These are phyloP conservation scores for Cyberlindnera americana DNA, from an alignment of 805 yeast species.

Conservation along the genomic window DNA sequence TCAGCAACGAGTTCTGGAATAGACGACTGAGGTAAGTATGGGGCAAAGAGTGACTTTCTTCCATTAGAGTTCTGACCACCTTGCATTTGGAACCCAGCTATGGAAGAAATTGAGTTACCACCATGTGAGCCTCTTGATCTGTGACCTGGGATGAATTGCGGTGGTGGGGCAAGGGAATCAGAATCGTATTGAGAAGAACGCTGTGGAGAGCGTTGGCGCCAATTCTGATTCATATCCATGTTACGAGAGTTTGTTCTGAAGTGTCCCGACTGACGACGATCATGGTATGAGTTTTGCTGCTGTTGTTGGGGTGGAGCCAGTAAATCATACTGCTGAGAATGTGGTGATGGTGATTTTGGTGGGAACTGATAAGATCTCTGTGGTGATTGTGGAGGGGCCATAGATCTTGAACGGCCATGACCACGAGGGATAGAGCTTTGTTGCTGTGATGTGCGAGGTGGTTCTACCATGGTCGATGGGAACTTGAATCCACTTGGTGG, in stretches of 20 bases:
- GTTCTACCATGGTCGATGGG: constrained; percentile 44
- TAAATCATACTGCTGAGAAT: constrained; percentile 2
- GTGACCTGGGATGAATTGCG: constrained; percentile 64
- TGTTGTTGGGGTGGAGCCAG: constrained; percentile 17
- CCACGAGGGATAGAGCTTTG: constrained; percentile 11
- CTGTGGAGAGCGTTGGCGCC: constrained; percentile 50
- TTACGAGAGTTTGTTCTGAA: constrained; percentile 38
- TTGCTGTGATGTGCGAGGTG: constrained; percentile 21
- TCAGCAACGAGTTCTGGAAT: constrained; percentile 86
- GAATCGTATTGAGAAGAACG: constrained; percentile 29
- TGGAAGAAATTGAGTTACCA: constrained; percentile 46
- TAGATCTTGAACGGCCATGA: constrained; percentile 26
- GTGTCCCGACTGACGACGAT: constrained; percentile 40
- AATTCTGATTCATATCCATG: constrained; percentile 47
- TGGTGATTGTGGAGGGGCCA: constrained; percentile 33
- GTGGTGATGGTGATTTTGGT: constrained; percentile 31
- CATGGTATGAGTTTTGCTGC: constrained; percentile 26
- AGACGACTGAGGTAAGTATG: constrained; percentile 90
- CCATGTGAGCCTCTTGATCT: constrained; percentile 70
- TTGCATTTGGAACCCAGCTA: constrained; percentile 25
- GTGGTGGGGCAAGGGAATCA: constrained; percentile 18
- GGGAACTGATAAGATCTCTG: constrained; percentile 64
- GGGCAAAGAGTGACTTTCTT: constrained; percentile 87
- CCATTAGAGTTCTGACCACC: constrained; percentile 28
- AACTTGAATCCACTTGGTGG: constrained; percentile 49